A percentile compares a stretch with the other conserved stretches of the same genome.
Evolutionary conservation across 306 rosid genomes (phyloP).

Genomic region (Cucurbita moschata): DNA sequence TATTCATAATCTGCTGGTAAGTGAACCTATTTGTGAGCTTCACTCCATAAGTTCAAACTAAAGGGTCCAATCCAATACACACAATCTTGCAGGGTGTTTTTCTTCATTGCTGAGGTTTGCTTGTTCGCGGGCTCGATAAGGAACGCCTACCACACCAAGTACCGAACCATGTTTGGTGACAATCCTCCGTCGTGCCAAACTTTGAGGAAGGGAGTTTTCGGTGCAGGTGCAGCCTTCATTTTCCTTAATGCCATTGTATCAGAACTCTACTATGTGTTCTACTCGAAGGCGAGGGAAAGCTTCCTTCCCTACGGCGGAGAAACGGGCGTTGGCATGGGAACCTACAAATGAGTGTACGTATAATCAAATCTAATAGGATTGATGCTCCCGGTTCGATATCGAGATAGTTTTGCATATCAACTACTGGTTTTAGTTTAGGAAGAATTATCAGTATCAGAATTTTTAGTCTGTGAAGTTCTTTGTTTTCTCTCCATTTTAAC

Average conservation of each 20-base stretch:
- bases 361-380: conserved; percentile 12
- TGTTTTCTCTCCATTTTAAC: conserved; percentile 2
- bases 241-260: conserved; percentile 59
- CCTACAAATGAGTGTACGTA: conserved; percentile 45
- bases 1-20: conserved; percentile 93
- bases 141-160: conserved; percentile 89
- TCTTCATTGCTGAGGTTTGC: conserved; percentile 82
- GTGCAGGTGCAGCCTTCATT: conserved; percentile 76
- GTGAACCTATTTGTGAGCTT: not conserved
- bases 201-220: conserved; percentile 84
- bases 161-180: conserved; percentile 24
- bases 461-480: not conserved
- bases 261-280: conserved; percentile 61
- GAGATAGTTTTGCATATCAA: conserved; percentile 17
- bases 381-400: conserved; percentile 8
- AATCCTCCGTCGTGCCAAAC: conserved; percentile 47
- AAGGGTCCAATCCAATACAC: not conserved
- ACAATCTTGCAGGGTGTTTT: conserved; percentile 50
- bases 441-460: not conserved
- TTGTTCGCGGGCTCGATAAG: conserved; percentile 84
- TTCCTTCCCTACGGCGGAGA: conserved; percentile 61
- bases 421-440: conserved; percentile 9
- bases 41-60: not conserved
- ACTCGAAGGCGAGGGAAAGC: conserved; percentile 67
- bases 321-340: conserved; percentile 71